A percentile compares a stretch with the other conserved stretches of the same genome.
Conservation (phyloP, 2,329 filamentous ascomycete species). For the Aspergillus sp. region DNA sequence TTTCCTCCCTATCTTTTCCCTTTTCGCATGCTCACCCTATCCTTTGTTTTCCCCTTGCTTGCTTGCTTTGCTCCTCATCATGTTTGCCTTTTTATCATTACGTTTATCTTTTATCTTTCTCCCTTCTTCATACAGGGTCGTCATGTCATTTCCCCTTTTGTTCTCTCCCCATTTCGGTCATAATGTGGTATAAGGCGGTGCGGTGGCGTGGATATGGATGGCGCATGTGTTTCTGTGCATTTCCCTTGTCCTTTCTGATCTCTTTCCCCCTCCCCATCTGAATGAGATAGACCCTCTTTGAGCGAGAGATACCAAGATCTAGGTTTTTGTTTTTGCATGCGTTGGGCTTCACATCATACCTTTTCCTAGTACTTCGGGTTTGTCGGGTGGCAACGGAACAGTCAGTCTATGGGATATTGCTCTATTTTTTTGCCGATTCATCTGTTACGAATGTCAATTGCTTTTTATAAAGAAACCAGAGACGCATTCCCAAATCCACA, state of each 20-base stretch:
- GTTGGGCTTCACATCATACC: constrained; percentile 5
- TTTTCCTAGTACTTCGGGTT: neutral
- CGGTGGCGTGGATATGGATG: constrained; percentile 36
- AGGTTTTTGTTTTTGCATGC: constrained; percentile 23
- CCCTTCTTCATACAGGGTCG: neutral
- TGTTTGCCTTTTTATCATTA: constrained; percentile 15
- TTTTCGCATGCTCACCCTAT: constrained; percentile 8
- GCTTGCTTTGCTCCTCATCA: constrained; percentile 8
- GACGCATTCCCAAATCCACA: too few species aligned
- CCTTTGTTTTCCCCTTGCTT: constrained; percentile 7
- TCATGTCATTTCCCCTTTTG: constrained; percentile 22
- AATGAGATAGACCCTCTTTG: constrained; percentile 39
- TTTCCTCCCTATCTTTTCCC: constrained; percentile 8
- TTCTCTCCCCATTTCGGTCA: constrained; percentile 20
- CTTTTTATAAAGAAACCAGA: neutral
- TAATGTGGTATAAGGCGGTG: constrained; percentile 31
- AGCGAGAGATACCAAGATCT: constrained; percentile 44
- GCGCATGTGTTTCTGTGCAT: constrained; percentile 36
- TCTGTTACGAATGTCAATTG: neutral
- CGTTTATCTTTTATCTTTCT: neutral
- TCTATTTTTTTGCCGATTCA: neutral
- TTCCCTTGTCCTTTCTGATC: constrained; percentile 29
- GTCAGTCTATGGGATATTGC: neutral
- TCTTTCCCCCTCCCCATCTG: constrained; percentile 27
- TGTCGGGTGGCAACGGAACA: neutral